Conservation (phyloP, 1,284 basidiomycete species). For the Vanrija humicola region DNA sequence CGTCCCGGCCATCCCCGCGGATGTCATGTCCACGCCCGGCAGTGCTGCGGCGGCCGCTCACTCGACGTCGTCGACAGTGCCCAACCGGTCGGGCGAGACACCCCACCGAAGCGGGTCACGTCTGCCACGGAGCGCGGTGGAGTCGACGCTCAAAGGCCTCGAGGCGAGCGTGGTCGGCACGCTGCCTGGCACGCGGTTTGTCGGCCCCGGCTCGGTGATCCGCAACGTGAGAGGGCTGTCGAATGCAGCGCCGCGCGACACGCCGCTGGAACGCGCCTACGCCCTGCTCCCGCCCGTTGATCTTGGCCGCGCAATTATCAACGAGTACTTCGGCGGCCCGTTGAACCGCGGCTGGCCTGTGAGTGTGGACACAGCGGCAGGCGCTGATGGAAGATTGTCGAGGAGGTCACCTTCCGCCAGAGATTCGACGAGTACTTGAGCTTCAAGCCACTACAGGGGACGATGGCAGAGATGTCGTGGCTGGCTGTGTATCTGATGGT, state of each 20-base stretch:
- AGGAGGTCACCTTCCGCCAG: slow-evolving; percentile 1
- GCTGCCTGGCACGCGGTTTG: neutral
- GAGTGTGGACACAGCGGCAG: neutral
- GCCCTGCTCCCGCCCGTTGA: slow-evolving; percentile 4
- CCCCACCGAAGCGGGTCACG: no score
- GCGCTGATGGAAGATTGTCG: neutral
- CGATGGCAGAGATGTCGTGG: slow-evolving; percentile 12
- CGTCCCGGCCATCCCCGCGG: no score
- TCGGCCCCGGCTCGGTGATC: neutral
- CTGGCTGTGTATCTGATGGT: slow-evolving; percentile 22
- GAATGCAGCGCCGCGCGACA: neutral
- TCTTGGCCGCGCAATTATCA: neutral
- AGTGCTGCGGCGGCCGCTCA: no score
- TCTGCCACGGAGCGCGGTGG: neutral
- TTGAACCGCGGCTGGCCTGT: slow-evolving; percentile 18
- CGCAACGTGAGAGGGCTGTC: no score
- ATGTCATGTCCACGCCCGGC: no score
- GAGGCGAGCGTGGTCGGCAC: neutral
- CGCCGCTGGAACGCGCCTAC: slow-evolving; percentile 3
- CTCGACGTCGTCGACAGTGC: no score
- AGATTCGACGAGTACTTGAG: neutral
- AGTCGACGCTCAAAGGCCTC: neutral
- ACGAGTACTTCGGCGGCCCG: slow-evolving; percentile 13
- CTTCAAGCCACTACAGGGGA: neutral
- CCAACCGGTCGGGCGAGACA: no score